Percentiles rank a stretch among this genome's conserved stretches.
Conservation (phyloP, 805 yeast species). For the Nakazawaea sp. region DNA sequence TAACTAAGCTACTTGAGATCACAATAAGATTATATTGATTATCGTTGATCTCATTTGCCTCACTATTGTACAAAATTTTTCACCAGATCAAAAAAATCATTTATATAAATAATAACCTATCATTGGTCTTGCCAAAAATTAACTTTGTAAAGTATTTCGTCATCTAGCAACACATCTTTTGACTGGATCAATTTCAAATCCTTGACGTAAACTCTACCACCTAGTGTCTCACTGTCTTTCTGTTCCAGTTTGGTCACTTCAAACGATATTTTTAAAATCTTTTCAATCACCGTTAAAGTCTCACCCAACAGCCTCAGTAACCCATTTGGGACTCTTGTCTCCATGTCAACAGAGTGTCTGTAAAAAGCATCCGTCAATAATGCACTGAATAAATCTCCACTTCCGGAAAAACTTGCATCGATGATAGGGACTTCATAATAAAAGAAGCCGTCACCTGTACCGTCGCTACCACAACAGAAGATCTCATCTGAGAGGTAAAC, state of each 20-base stretch:
- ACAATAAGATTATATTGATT: too few species aligned
- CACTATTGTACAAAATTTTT: too few species aligned
- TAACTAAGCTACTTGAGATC: too few species aligned
- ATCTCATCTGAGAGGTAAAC: conserved; percentile 38
- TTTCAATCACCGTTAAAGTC: conserved; percentile 31
- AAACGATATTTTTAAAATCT: conserved; percentile 34
- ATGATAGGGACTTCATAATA: conserved; percentile 39
- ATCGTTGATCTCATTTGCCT: too few species aligned
- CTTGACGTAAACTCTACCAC: conserved; percentile 25
- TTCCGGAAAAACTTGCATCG: conserved; percentile 60
- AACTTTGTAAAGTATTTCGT: background rate
- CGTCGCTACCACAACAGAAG: conserved; percentile 17
- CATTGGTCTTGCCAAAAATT: background rate
- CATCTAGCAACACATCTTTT: conserved; percentile 20
- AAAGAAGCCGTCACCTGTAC: conserved; percentile 14
- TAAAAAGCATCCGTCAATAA: conserved; percentile 45
- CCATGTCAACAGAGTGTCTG: conserved; percentile 16
- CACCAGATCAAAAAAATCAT: too few species aligned
- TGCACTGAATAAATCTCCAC: conserved; percentile 70
- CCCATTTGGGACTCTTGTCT: conserved; percentile 13
- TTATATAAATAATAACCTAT: background rate
- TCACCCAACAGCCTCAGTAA: conserved; percentile 29
- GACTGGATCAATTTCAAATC: conserved; percentile 39
- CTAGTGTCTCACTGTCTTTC: background rate
- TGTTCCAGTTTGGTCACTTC: conserved; percentile 13